Evolutionary conservation across 176 grass and related monocot genomes (phyloP).

Genomic region (Avena insularis): DNA sequence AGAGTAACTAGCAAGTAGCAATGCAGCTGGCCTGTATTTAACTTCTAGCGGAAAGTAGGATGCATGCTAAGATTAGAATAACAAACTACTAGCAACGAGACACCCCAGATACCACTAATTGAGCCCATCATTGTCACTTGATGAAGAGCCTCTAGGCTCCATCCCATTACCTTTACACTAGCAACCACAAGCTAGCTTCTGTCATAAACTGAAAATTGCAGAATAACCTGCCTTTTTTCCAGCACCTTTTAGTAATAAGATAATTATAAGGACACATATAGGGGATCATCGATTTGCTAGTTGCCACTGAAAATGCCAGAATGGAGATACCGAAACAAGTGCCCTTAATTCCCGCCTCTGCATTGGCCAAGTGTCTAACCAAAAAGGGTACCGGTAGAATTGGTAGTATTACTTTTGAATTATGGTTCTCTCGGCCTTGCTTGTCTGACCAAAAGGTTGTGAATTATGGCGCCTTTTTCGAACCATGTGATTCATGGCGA

Average conservation of each 20-base stretch:
- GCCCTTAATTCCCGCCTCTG: not conserved
- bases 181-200: slow-evolving; percentile 16
- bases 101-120: not conserved
- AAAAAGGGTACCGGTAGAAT: not conserved
- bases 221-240: slow-evolving; percentile 13
- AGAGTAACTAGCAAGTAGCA: not conserved
- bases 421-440: no score
- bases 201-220: not conserved
- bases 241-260: not conserved
- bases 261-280: not conserved
- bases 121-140: not conserved
- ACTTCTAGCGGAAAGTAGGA: no score
- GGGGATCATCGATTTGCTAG: slow-evolving; percentile 6
- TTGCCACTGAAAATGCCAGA: not conserved
- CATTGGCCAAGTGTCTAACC: not conserved
- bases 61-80: no score
- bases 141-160: slow-evolving; percentile 4
- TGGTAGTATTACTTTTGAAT: no score
- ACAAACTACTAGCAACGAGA: no score
- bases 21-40: not conserved
- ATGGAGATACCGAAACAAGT: not conserved
- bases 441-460: not conserved
- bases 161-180: not conserved
- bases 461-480: not conserved
- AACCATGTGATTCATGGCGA: not conserved